Evolutionary conservation across 2,329 filamentous ascomycete species (phyloP).

Genomic region (Exserohilum turcica): DNA sequence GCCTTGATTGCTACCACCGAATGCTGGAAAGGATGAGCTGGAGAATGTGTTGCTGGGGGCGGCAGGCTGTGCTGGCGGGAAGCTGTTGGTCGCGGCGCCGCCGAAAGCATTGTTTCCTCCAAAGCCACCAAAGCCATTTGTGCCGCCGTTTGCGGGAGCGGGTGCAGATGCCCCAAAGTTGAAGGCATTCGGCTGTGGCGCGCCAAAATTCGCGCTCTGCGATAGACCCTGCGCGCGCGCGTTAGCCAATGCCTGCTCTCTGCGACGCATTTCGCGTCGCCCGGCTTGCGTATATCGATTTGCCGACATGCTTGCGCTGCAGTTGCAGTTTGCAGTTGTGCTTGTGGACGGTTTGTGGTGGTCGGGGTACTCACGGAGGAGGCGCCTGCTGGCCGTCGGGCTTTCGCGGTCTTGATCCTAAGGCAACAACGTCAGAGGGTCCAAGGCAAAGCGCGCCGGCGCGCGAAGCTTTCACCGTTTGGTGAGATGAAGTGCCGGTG

Average conservation of each 20-base stretch:
- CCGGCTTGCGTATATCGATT: constrained; percentile 13
- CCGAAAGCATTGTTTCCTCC: constrained; percentile 23
- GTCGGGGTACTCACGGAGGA: constrained; percentile 35
- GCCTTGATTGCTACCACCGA: constrained; percentile 29
- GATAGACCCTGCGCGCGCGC: constrained; percentile 26
- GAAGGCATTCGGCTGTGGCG: constrained; percentile 25
- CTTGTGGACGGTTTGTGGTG: constrained; percentile 8
- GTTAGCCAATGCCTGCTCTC: constrained; percentile 25
- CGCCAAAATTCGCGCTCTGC: constrained; percentile 29
- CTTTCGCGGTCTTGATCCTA: constrained; percentile 36
- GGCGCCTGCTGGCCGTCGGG: constrained; percentile 29
- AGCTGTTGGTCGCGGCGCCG: constrained; percentile 35
- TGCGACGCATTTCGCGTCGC: constrained; percentile 16
- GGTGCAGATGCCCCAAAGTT: constrained; percentile 32
- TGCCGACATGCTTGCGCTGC: constrained; percentile 9
- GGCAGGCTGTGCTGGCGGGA: constrained; percentile 36
- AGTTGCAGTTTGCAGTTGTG: constrained; percentile 1
- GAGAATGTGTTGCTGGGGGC: constrained; percentile 34
- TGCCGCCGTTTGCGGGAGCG: constrained; percentile 16
- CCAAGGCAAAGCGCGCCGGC: constrained; percentile 12
- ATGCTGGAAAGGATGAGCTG: constrained; percentile 40
- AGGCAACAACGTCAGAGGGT: constrained; percentile 24
- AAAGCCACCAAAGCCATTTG: constrained; percentile 14
- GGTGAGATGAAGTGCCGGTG: neutral
- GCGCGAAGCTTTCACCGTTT: neutral